A percentile compares a stretch with the other conserved stretches of the same genome.
These are phyloP conservation scores for Metschnikowia borealis DNA, from an alignment of 805 yeast species.

Conservation along the genomic window DNA sequence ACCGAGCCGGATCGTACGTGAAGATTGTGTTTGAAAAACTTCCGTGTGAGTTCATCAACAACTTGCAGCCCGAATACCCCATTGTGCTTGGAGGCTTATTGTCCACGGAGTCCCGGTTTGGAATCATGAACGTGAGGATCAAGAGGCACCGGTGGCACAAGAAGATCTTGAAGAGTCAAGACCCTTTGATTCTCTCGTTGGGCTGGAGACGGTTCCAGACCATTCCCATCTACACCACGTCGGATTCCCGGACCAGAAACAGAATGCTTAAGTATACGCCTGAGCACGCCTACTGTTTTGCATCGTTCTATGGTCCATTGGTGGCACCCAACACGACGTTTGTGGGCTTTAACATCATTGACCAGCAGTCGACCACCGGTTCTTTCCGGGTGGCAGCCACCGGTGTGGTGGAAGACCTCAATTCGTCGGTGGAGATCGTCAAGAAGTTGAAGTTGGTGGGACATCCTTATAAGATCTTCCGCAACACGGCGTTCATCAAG, in stretches of 20 bases:
- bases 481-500: constrained; percentile 94
- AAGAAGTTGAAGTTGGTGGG: constrained; percentile 95
- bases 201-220: constrained; percentile 99
- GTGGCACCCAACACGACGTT: constrained; percentile 97
- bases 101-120: constrained; percentile 88
- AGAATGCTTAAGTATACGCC: constrained; percentile 98
- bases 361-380: constrained; percentile 78
- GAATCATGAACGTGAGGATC: constrained; percentile 85
- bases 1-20: constrained; percentile 89
- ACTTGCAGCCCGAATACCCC: constrained; percentile 82
- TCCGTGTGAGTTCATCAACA: constrained; percentile 87
- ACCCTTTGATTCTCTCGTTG: constrained; percentile 85
- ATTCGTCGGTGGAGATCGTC: constrained; percentile 85
- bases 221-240: constrained; percentile 89
- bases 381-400: constrained; percentile 95
- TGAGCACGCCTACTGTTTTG: constrained; percentile 94
- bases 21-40: constrained; percentile 76
- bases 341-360: constrained; percentile 89
- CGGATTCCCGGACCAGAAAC: constrained; percentile 96
- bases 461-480: constrained; percentile 86
- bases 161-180: constrained; percentile 90
- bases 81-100: constrained; percentile 86
- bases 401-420: constrained; percentile 92
- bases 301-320: constrained; percentile 93
- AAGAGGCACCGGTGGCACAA: constrained; percentile 99